These are phyloP conservation scores for Viola odorata DNA, from an alignment of 345 rosid genomes.

Conservation along the genomic window DNA sequence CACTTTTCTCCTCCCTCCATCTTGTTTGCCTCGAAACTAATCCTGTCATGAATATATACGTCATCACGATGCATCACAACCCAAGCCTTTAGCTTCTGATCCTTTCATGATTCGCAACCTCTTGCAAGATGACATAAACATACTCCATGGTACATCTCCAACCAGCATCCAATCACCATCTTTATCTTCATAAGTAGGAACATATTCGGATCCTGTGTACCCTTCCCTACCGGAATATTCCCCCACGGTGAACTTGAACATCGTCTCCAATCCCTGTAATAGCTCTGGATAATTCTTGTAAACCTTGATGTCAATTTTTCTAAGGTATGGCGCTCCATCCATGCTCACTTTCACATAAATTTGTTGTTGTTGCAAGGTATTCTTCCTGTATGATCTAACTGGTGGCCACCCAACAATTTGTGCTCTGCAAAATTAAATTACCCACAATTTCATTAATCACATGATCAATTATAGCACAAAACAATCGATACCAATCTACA, in stretches of 20 bases:
- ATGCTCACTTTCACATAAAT: conserved; percentile 37
- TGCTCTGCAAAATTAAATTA: conserved; percentile 32
- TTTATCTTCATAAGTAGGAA: conserved; percentile 21
- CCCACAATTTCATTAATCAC: background rate
- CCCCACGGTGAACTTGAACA: conserved; percentile 18
- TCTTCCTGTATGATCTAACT: conserved; percentile 69
- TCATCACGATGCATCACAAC: conserved; percentile 51
- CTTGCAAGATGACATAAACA: conserved; percentile 82
- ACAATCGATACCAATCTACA: too few relatives aligned
- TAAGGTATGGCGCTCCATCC: conserved; percentile 24
- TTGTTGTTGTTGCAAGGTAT: conserved; percentile 43
- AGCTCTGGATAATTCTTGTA: conserved; percentile 16
- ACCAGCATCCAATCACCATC: conserved; percentile 25
- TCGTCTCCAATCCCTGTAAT: conserved; percentile 13
- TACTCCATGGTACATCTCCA: conserved; percentile 28
- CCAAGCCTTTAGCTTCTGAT: conserved; percentile 72
- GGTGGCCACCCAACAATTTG: conserved; percentile 96
- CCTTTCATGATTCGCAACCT: conserved; percentile 83
- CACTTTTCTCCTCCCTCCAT: background rate
- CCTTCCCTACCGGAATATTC: conserved; percentile 23
- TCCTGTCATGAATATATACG: too few relatives aligned
- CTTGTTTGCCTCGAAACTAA: too few relatives aligned
- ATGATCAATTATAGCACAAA: background rate
- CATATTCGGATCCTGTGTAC: conserved; percentile 20
- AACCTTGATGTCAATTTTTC: conserved; percentile 19